These are phyloP conservation scores for Pleomassaria siparia DNA, from an alignment of 2,329 filamentous ascomycete species.

Conservation along the genomic window DNA sequence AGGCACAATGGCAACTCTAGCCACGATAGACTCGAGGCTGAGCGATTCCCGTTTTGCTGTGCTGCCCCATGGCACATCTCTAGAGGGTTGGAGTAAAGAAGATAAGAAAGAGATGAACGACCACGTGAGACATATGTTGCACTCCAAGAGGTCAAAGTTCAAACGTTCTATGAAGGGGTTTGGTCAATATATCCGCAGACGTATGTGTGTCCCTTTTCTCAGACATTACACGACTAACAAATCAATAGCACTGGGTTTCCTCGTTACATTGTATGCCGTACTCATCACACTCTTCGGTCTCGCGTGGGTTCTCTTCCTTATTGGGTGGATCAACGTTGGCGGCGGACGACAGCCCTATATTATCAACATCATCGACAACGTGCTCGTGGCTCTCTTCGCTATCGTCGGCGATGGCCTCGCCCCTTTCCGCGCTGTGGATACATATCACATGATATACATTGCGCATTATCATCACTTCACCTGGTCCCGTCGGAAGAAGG, in stretches of 20 bases:
- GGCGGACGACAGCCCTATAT: constrained; percentile 66
- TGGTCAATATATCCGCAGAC: constrained; percentile 72
- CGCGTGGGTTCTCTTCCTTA: constrained; percentile 88
- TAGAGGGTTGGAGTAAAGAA: constrained; percentile 73
- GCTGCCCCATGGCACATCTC: constrained; percentile 69
- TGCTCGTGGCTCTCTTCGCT: constrained; percentile 64
- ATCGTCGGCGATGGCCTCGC: constrained; percentile 64
- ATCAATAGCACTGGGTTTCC: constrained; percentile 68
- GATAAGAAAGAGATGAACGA: constrained; percentile 81
- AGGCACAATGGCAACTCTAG: constrained; percentile 42
- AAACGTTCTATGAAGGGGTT: constrained; percentile 80
- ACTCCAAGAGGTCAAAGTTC: constrained; percentile 77
- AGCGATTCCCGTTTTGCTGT: constrained; percentile 76
- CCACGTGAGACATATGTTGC: constrained; percentile 83
- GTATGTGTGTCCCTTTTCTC: constrained; percentile 46
- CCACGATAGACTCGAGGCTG: constrained; percentile 67
- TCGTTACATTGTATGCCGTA: constrained; percentile 80
- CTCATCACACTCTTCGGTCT: constrained; percentile 83
- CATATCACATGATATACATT: constrained; percentile 85
- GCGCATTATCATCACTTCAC: constrained; percentile 70
- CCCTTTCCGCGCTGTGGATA: constrained; percentile 76
- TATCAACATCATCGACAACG: constrained; percentile 57
- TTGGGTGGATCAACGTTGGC: constrained; percentile 84
- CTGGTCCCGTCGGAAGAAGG: constrained; percentile 65
- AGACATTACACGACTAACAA: constrained; percentile 10